Conservation (phyloP, 306 rosid species). For the Herpetospermum pedunculosum region DNA sequence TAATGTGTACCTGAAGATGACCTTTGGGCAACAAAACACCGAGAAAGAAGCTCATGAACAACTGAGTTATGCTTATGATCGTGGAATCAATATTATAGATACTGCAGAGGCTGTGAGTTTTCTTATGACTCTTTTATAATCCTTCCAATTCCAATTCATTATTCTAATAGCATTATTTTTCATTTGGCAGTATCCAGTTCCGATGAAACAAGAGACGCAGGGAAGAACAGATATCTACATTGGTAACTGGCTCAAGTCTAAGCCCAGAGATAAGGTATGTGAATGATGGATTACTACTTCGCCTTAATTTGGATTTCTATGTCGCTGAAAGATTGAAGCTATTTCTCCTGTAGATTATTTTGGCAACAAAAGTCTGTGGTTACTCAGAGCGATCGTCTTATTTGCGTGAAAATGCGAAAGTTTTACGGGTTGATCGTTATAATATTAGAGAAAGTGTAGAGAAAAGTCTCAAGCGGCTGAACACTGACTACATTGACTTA, state of each 20-base stretch:
- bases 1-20: constrained; percentile 44
- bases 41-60: constrained; percentile 81
- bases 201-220: constrained; percentile 70
- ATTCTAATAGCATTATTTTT: background rate
- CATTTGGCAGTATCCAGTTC: constrained; percentile 71
- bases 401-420: constrained; percentile 55
- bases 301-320: background rate
- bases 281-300: background rate
- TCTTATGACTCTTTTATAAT: background rate
- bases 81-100: constrained; percentile 67
- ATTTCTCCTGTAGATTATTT: constrained; percentile 38
- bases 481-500: constrained; percentile 85
- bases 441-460: constrained; percentile 89
- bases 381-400: constrained; percentile 53
- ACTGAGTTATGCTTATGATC: constrained; percentile 53
- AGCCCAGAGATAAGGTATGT: constrained; percentile 71
- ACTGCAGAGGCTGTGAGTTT: constrained; percentile 66
- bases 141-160: background rate
- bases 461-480: constrained; percentile 85
- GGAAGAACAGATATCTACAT: constrained; percentile 74
- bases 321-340: background rate
- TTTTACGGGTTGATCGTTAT: constrained; percentile 67
- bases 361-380: constrained; percentile 80
- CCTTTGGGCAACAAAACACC: constrained; percentile 75
- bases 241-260: constrained; percentile 80